Evolutionary conservation across 2,329 filamentous ascomycete species (phyloP).

Genomic region (Plectosphaerella plurivora): DNA sequence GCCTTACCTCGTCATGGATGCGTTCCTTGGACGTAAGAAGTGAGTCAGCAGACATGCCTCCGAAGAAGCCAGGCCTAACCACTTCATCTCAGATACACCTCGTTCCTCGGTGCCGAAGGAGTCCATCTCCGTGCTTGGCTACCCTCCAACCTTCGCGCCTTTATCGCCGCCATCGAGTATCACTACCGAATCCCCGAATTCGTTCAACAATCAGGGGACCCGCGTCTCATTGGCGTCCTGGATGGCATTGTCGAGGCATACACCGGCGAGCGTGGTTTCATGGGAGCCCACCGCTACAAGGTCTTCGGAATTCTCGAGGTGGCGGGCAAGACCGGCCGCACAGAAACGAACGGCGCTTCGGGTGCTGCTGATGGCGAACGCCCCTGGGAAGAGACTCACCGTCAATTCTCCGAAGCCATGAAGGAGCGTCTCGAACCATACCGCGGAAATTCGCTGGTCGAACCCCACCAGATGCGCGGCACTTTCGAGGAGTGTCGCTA

Average conservation of each 20-base stretch:
- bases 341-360: conserved; percentile 47
- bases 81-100: conserved; percentile 36
- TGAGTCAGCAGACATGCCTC: too few relatives aligned
- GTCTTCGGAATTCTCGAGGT: conserved; percentile 52
- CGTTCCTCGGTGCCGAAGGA: conserved; percentile 47
- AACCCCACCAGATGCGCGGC: conserved; percentile 50
- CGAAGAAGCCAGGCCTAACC: too few relatives aligned
- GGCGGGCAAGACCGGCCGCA: conserved; percentile 47
- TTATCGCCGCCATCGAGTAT: conserved; percentile 50
- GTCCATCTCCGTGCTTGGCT: conserved; percentile 49
- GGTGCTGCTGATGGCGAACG: conserved; percentile 36
- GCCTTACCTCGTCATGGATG: conserved; percentile 50
- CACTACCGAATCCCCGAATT: conserved; percentile 50
- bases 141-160: conserved; percentile 48
- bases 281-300: conserved; percentile 53
- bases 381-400: conserved; percentile 46
- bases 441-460: conserved; percentile 37
- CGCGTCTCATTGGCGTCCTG: conserved; percentile 44
- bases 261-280: conserved; percentile 49
- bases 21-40: conserved; percentile 43
- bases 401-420: conserved; percentile 48
- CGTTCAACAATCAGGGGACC: conserved; percentile 42
- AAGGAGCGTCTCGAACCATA: conserved; percentile 48
- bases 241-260: conserved; percentile 53
- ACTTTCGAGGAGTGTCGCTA: conserved; percentile 52